Evolutionary conservation across 345 rosid species (phyloP).

Genomic region (Linum usitatissimum): DNA sequence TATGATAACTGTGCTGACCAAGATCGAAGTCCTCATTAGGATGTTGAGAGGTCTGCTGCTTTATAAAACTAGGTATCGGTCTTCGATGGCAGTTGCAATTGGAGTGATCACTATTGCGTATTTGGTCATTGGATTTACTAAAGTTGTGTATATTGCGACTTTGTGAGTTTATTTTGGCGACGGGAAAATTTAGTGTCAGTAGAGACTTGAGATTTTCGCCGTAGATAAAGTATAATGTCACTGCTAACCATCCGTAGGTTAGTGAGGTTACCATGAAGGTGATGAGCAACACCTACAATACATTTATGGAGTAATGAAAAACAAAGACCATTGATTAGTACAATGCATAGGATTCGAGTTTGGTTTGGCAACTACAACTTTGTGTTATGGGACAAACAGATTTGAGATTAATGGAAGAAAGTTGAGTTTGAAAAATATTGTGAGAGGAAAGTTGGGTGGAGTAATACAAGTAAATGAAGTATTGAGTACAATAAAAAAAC

Average conservation of each 20-base stretch:
- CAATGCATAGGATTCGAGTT: too few species aligned
- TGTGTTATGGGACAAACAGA: too few species aligned
- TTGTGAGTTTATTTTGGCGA: slow-evolving; percentile 30
- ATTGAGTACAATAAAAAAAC: too few species aligned
- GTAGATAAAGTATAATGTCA: slow-evolving; percentile 53
- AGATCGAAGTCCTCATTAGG: slow-evolving; percentile 31
- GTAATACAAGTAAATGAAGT: too few species aligned
- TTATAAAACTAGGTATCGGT: slow-evolving; percentile 14
- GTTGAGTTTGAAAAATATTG: too few species aligned
- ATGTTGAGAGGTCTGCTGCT: slow-evolving; percentile 27
- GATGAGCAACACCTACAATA: slow-evolving; percentile 36
- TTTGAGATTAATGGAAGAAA: too few species aligned
- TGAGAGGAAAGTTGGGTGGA: too few species aligned
- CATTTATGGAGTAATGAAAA: too few species aligned
- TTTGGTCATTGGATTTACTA: slow-evolving; percentile 55
- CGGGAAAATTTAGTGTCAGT: slow-evolving; percentile 55
- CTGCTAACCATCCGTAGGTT: slow-evolving; percentile 45
- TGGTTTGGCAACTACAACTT: too few species aligned
- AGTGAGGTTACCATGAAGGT: slow-evolving; percentile 41
- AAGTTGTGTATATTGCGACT: slow-evolving; percentile 45
- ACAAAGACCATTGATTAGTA: too few species aligned
- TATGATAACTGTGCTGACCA: slow-evolving; percentile 41
- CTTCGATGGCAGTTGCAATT: slow-evolving; percentile 43
- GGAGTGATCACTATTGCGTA: slow-evolving; percentile 45
- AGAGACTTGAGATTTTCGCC: slow-evolving; percentile 48